Evolutionary conservation across 306 rosid genomes (phyloP).

Genomic region (Cucumis cinereus): DNA sequence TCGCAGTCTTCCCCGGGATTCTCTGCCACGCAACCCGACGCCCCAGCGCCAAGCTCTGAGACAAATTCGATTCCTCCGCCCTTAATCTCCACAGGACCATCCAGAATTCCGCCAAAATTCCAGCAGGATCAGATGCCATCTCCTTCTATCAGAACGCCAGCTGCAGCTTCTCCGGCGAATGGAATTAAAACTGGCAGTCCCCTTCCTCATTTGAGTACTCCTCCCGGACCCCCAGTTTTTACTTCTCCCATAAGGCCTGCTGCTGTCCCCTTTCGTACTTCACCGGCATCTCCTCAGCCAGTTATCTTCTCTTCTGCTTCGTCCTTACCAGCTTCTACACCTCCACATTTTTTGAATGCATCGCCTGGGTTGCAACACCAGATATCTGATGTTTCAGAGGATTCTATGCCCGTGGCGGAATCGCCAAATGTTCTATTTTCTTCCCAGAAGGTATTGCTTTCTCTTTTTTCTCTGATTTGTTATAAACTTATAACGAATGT

Average conservation of each 20-base stretch:
- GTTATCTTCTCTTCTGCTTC: slow-evolving; percentile 52
- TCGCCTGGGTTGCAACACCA: slow-evolving; percentile 41
- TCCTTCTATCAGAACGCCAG: slow-evolving; percentile 33
- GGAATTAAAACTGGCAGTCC: slow-evolving; percentile 55
- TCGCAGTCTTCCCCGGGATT: slow-evolving; percentile 57
- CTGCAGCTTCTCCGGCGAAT: slow-evolving; percentile 43
- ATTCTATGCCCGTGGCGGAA: slow-evolving; percentile 32
- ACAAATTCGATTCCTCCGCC: slow-evolving; percentile 35
- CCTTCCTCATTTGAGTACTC: slow-evolving; percentile 77
- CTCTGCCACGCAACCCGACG: slow-evolving; percentile 21
- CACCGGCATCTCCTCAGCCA: slow-evolving; percentile 94
- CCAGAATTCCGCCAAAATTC: slow-evolving; percentile 48
- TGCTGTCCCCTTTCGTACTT: slow-evolving; percentile 82
- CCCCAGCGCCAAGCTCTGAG: slow-evolving; percentile 29
- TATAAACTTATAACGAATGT: not conserved
- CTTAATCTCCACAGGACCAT: slow-evolving; percentile 21
- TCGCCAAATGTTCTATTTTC: slow-evolving; percentile 76
- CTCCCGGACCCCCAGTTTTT: slow-evolving; percentile 96
- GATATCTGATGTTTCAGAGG: slow-evolving; percentile 36
- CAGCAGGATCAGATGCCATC: slow-evolving; percentile 55
- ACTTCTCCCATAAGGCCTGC: slow-evolving; percentile 92
- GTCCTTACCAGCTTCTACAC: slow-evolving; percentile 55
- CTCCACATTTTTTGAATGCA: slow-evolving; percentile 48
- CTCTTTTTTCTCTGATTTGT: not conserved
- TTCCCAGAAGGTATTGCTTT: slow-evolving; percentile 57